A percentile compares a stretch with the other conserved stretches of the same genome.
Evolutionary conservation across 306 rosid species (phyloP).

Genomic region (Luffa aegyptiaca): DNA sequence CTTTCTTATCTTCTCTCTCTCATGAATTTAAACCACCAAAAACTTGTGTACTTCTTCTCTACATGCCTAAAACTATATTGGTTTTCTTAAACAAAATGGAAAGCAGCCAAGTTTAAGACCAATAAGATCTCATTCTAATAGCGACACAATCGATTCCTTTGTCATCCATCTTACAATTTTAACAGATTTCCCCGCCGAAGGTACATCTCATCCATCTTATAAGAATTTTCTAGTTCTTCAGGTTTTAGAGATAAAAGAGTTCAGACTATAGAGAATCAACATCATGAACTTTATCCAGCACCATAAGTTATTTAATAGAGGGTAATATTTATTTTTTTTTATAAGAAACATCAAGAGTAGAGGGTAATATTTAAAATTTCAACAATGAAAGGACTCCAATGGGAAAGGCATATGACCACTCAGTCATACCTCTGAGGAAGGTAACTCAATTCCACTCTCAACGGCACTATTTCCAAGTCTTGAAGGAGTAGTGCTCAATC

Average conservation of each 20-base stretch:
- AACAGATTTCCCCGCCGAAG: not conserved
- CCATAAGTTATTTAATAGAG: not conserved
- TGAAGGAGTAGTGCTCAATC: conserved; percentile 39
- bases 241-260: not conserved
- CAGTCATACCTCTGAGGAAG: conserved; percentile 61
- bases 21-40: not conserved
- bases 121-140: not conserved
- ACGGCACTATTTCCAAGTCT: conserved; percentile 45
- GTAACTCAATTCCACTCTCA: conserved; percentile 53
- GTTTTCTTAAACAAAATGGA: not conserved
- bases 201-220: not conserved
- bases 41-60: not conserved
- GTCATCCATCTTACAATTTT: not conserved
- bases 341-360: too few relatives aligned
- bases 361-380: not conserved
- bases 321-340: not conserved
- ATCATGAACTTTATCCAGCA: not conserved
- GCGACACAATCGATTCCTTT: not conserved
- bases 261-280: not conserved
- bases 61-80: not conserved
- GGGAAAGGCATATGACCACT: not conserved
- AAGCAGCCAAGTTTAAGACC: not conserved
- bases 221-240: not conserved
- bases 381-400: not conserved
- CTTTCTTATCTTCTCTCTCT: not conserved